phyloP scores from a whole-genome alignment of 305 asterid genomes.

The Fraxinus platypoda region DNA sequence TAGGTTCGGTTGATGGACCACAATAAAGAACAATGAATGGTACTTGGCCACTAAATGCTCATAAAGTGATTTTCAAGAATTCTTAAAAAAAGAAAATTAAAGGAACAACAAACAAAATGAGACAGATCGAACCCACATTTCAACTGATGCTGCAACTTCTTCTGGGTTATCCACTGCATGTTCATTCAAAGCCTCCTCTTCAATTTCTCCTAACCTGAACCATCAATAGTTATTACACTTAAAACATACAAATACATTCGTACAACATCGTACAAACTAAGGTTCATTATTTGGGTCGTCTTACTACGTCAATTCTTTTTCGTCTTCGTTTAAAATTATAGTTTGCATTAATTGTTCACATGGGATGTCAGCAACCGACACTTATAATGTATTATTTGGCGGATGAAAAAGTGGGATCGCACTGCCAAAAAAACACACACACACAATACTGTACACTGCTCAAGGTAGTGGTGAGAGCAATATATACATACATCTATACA shows the following conservation, averaged over 20 bases:
- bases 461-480: slow-evolving; percentile 19
- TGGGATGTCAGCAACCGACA: slow-evolving; percentile 46
- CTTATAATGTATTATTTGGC: neutral
- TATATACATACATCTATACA: slow-evolving; percentile 1
- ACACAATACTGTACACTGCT: neutral
- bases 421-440: neutral
- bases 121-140: slow-evolving; percentile 33
- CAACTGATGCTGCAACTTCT: slow-evolving; percentile 49
- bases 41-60: neutral
- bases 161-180: slow-evolving; percentile 54
- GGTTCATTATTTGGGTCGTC: neutral
- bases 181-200: slow-evolving; percentile 34
- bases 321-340: neutral
- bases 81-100: neutral
- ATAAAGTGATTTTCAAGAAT: neutral
- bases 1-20: neutral
- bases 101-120: neutral
- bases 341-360: slow-evolving; percentile 23
- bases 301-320: neutral
- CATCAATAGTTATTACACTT: neutral
- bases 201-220: slow-evolving; percentile 41
- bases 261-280: neutral
- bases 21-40: neutral
- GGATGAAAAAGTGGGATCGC: neutral
- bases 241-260: neutral